These are phyloP conservation scores for Alternaria angustiovoidea DNA, from an alignment of 2,329 filamentous ascomycete genomes.

Conservation along the genomic window DNA sequence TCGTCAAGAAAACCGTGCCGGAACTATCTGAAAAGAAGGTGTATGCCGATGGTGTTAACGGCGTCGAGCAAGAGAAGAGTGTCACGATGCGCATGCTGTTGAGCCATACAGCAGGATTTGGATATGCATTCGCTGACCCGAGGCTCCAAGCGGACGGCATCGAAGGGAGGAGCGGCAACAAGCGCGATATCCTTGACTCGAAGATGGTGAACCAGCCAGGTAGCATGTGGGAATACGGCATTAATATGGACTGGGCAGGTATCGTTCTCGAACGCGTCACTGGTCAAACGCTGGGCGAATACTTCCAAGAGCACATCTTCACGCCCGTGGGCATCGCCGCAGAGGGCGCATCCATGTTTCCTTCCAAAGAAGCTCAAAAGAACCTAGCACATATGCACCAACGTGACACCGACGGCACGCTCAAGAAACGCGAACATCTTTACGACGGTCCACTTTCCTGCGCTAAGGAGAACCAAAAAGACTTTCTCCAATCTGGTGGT, in stretches of 20 bases:
- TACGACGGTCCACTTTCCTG: conserved; percentile 57
- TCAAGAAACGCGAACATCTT: conserved; percentile 59
- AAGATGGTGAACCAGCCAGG: conserved; percentile 72
- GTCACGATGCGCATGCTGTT: conserved; percentile 63
- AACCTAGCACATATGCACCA: conserved; percentile 67
- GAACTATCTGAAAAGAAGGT: conserved; percentile 55
- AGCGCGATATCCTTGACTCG: conserved; percentile 59
- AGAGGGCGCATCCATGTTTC: conserved; percentile 65
- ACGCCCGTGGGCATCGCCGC: conserved; percentile 54
- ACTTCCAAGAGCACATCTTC: conserved; percentile 58
- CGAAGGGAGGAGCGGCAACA: conserved; percentile 30
- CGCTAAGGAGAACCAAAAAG: conserved; percentile 54
- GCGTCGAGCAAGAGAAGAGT: conserved; percentile 50
- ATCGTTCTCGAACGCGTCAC: conserved; percentile 57
- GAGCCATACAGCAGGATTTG: conserved; percentile 60
- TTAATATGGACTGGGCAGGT: conserved; percentile 61
- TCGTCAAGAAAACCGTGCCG: conserved; percentile 42
- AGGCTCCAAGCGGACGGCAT: conserved; percentile 55
- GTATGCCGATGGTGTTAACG: conserved; percentile 44
- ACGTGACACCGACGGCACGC: conserved; percentile 54
- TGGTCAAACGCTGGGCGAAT: conserved; percentile 54
- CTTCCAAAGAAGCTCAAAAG: conserved; percentile 61
- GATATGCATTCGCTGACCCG: conserved; percentile 59
- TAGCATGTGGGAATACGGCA: conserved; percentile 65
- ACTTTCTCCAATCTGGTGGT: conserved; percentile 67